phyloP scores from a whole-genome alignment of 2,329 filamentous ascomycete genomes.

The Chaetomiaceae sp. region DNA sequence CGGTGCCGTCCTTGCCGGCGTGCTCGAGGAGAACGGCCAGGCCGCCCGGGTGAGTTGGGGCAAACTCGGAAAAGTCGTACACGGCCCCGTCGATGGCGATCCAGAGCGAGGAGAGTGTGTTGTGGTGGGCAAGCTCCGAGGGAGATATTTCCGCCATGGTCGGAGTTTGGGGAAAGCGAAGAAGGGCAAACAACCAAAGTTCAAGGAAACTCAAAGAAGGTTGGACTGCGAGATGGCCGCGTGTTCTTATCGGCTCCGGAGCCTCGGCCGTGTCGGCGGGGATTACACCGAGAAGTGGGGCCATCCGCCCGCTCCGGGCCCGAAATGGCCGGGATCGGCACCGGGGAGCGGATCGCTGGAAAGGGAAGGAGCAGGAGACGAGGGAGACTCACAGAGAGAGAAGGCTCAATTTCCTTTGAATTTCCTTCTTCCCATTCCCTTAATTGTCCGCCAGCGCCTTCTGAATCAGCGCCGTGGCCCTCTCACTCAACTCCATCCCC shows the following conservation, averaged over 20 bases:
- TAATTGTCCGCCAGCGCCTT: conserved; percentile 8
- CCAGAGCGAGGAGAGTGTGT: conserved; percentile 18
- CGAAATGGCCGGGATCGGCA: not conserved
- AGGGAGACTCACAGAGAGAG: not conserved
- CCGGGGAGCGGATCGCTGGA: not conserved
- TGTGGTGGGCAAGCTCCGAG: conserved; percentile 14
- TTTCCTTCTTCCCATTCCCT: not conserved
- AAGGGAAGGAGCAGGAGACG: not conserved
- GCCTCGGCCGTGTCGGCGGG: conserved; percentile 4
- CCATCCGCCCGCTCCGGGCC: not conserved
- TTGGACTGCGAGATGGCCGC: no score
- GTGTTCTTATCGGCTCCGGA: not conserved
- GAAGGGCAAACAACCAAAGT: not conserved
- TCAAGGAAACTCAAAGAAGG: no score
- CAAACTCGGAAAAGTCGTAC: conserved; percentile 53
- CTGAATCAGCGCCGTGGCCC: conserved; percentile 50
- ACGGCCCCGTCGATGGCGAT: conserved; percentile 16
- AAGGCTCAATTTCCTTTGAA: not conserved
- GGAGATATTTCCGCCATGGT: conserved; percentile 13
- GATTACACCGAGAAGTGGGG: conserved; percentile 12
- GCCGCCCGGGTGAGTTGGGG: conserved; percentile 38
- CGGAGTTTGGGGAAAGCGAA: not conserved
- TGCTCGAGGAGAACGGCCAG: conserved; percentile 43
- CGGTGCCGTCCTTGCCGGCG: conserved; percentile 51
- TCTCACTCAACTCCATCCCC: conserved; percentile 59